Percentiles rank a stretch among this genome's conserved stretches.
These are phyloP conservation scores for Capronia epimyces DNA, from an alignment of 2,329 filamentous ascomycete genomes.

Conservation along the genomic window DNA sequence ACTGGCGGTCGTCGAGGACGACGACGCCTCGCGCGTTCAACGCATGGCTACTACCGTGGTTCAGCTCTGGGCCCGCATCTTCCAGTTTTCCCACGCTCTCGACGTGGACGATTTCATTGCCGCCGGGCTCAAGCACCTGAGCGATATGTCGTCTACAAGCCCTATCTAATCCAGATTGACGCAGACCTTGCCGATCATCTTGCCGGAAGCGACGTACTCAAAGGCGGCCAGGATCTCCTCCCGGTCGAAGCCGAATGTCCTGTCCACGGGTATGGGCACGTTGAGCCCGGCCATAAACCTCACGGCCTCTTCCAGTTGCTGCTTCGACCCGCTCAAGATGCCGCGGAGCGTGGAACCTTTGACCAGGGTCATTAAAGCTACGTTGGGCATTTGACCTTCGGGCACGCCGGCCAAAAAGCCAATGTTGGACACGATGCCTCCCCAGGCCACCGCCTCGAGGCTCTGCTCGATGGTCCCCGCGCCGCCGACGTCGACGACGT, in stretches of 20 bases:
- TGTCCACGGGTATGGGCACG: slow-evolving; percentile 38
- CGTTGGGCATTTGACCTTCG: slow-evolving; percentile 46
- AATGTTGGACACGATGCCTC: slow-evolving; percentile 39
- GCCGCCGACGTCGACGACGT: slow-evolving; percentile 40
- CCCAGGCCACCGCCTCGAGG: slow-evolving; percentile 41
- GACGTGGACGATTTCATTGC: slow-evolving; percentile 14
- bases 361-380: slow-evolving; percentile 52
- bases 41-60: slow-evolving; percentile 22
- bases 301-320: slow-evolving; percentile 43
- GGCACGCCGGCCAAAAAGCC: slow-evolving; percentile 12
- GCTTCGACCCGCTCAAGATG: slow-evolving; percentile 58
- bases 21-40: slow-evolving; percentile 12
- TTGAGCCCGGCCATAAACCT: slow-evolving; percentile 41
- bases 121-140: slow-evolving; percentile 7
- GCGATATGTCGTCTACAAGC: neutral
- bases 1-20: slow-evolving; percentile 1
- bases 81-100: slow-evolving; percentile 20
- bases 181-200: slow-evolving; percentile 42
- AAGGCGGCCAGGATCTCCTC: slow-evolving; percentile 37
- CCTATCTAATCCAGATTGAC: slow-evolving; percentile 17
- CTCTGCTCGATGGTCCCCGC: slow-evolving; percentile 43
- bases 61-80: slow-evolving; percentile 28
- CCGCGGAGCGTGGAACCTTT: slow-evolving; percentile 52
- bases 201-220: slow-evolving; percentile 41
- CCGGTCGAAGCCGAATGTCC: slow-evolving; percentile 36